Evolutionary conservation across 352 stramenopile species (phyloP).

Genomic region (Phytophthora rubi): DNA sequence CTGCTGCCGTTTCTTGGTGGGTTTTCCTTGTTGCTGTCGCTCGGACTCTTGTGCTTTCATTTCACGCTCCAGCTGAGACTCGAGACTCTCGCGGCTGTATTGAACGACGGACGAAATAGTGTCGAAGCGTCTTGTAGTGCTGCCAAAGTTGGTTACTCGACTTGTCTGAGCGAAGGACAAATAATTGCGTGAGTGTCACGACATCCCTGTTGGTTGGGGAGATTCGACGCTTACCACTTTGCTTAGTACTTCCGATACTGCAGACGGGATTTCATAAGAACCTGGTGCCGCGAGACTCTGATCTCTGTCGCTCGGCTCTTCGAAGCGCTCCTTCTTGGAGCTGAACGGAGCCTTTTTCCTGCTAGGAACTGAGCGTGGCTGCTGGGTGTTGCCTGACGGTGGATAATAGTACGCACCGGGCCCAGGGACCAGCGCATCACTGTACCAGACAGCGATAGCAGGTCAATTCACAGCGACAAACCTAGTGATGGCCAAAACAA

Average conservation of each 20-base stretch:
- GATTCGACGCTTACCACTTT: conserved; percentile 57
- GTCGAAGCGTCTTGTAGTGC: conserved; percentile 80
- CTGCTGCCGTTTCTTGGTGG: conserved; percentile 35
- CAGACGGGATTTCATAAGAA: conserved; percentile 70
- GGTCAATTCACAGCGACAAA: neutral
- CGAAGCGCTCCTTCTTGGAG: conserved; percentile 79
- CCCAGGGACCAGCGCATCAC: conserved; percentile 49
- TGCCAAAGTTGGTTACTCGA: conserved; percentile 72
- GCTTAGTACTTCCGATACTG: conserved; percentile 65
- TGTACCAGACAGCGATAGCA: conserved; percentile 9
- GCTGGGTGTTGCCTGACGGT: conserved; percentile 39
- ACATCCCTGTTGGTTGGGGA: neutral
- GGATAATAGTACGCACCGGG: conserved; percentile 69
- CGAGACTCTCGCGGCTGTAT: conserved; percentile 36
- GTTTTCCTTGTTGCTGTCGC: conserved; percentile 17
- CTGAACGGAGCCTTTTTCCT: conserved; percentile 67
- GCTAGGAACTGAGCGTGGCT: conserved; percentile 28
- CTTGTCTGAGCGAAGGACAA: conserved; percentile 48
- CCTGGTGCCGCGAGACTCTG: conserved; percentile 62
- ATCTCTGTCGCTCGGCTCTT: conserved; percentile 47
- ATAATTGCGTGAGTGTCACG: neutral
- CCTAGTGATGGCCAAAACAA: neutral
- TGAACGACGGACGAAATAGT: conserved; percentile 36
- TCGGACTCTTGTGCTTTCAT: conserved; percentile 46
- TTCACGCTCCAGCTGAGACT: conserved; percentile 67